Conservation (phyloP, 2,329 filamentous ascomycete genomes). For the Calonectria hongkongensis region DNA sequence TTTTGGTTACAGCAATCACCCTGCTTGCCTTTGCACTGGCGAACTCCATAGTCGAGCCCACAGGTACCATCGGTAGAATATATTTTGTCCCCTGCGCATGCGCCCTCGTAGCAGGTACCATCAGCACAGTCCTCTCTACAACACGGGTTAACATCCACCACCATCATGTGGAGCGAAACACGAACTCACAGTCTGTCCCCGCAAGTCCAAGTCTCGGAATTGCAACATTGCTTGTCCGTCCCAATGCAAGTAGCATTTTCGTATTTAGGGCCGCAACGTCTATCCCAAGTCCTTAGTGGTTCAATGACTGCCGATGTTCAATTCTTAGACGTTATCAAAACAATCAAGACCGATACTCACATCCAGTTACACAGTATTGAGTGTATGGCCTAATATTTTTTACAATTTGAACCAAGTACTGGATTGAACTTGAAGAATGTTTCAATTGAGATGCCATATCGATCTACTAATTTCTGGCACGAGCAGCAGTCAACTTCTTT, state of each 20-base stretch:
- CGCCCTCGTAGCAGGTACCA: conserved; percentile 59
- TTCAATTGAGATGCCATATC: conserved; percentile 46
- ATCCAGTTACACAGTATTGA: conserved; percentile 39
- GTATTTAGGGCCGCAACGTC: conserved; percentile 32
- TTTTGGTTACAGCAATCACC: conserved; percentile 57
- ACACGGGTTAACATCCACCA: background rate
- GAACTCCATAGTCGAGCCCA: conserved; percentile 54
- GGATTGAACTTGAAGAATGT: conserved; percentile 36
- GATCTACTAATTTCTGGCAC: conserved; percentile 48
- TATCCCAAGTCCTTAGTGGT: conserved; percentile 25
- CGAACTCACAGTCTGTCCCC: conserved; percentile 42
- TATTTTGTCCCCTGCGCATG: conserved; percentile 53
- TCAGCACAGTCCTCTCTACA: conserved; percentile 56
- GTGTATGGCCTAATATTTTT: conserved; percentile 25
- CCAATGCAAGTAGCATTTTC: conserved; percentile 40
- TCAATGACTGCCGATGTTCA: conserved; percentile 19
- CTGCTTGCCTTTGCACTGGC: conserved; percentile 57
- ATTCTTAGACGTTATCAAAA: conserved; percentile 10
- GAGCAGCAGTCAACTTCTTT: conserved; percentile 54
- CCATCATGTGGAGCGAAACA: too few species aligned
- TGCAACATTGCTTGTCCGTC: conserved; percentile 38
- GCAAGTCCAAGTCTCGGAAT: conserved; percentile 42
- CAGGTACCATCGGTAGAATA: conserved; percentile 61
- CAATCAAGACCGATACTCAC: conserved; percentile 6
- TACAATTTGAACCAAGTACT: conserved; percentile 23